Base-by-base conservation (phyloP, 78 protist species). In the Dictyostelium capitatum region DNA sequence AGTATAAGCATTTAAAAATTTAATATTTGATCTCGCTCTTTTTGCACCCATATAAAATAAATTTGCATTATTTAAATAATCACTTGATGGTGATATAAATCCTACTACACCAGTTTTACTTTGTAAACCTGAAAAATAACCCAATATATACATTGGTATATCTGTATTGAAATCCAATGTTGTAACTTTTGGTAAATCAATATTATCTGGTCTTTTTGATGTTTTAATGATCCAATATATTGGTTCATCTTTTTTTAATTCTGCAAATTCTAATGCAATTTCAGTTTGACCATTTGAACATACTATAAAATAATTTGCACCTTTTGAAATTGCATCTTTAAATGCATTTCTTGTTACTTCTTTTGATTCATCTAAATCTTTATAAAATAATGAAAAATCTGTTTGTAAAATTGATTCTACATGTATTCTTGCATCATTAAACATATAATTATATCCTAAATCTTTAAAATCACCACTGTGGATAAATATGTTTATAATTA, bases 1-100 rank as follows among this genome's bases (percentile, higher is more conserved):
- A 30, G 90, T 70, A 12, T 48, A 73, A 4, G 54, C 47, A 6
- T 17, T 19, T 1, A 43, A 48, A 17, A 82, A 72, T 20, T 72
- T 48, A 43, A 43, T 51, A 6, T 47, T 23, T 48, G 50, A 2
- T 20, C 46, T 83, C 3, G 91, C 47, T 0, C 25, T 64, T n/a
- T 15, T 19, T 30, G 91, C 91, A 56, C 91, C 91, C 15, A 83
- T 57, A 83, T 43, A 83, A 32, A 56, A 54, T 20, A 82, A 50
- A 72, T 59, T 80, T 30, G 51, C 74, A 8, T 62, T 53, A 53
- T 54, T 32, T 37, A 41, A 23, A 4, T 5, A 11, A 17, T 20
- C 11, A 41, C 12, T 32, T 23, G 81, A 80, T 14, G 91, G 91
- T 4, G 69, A 23, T 1, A 83, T 82, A 28, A 69, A 83, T 4